These are phyloP conservation scores for Pseudocercospora cruenta DNA, from an alignment of 2,329 filamentous ascomycete genomes.

Conservation along the genomic window DNA sequence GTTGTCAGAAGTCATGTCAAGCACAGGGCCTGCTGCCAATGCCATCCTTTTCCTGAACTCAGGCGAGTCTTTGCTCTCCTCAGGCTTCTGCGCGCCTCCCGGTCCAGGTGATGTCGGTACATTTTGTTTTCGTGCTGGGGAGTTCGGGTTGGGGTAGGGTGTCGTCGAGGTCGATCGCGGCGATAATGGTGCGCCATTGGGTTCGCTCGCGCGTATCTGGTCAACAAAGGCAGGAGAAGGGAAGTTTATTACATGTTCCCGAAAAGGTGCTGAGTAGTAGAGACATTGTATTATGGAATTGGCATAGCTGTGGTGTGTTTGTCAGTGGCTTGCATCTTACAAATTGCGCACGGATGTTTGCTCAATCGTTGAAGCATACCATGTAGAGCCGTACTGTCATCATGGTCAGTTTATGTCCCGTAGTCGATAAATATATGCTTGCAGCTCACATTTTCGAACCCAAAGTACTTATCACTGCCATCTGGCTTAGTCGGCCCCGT, in stretches of 20 bases:
- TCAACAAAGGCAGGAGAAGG: slow-evolving; percentile 73
- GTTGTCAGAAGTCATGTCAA: slow-evolving; percentile 84
- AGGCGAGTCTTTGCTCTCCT: slow-evolving; percentile 91
- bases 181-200: slow-evolving; percentile 34
- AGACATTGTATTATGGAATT: slow-evolving; percentile 98
- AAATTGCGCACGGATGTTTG: neutral
- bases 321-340: slow-evolving; percentile 11
- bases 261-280: slow-evolving; percentile 92
- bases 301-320: slow-evolving; percentile 71
- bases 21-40: slow-evolving; percentile 80
- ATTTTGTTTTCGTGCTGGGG: slow-evolving; percentile 52
- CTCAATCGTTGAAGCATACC: slow-evolving; percentile 60
- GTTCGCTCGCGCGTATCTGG: slow-evolving; percentile 59
- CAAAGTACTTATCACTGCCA: slow-evolving; percentile 97
- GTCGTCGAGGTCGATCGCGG: slow-evolving; percentile 44
- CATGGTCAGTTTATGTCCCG: slow-evolving; percentile 19
- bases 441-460: slow-evolving; percentile 87
- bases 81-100: slow-evolving; percentile 66
- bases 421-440: neutral
- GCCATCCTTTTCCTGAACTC: slow-evolving; percentile 99
- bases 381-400: slow-evolving; percentile 90
- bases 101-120: slow-evolving; percentile 59
- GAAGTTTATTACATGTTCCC: slow-evolving; percentile 91
- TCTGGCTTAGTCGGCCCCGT: slow-evolving; percentile 80
- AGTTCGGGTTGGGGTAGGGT: slow-evolving; percentile 39